Conservation (phyloP, 768 basidiomycete genomes). For the Lentinula guzmanii region DNA sequence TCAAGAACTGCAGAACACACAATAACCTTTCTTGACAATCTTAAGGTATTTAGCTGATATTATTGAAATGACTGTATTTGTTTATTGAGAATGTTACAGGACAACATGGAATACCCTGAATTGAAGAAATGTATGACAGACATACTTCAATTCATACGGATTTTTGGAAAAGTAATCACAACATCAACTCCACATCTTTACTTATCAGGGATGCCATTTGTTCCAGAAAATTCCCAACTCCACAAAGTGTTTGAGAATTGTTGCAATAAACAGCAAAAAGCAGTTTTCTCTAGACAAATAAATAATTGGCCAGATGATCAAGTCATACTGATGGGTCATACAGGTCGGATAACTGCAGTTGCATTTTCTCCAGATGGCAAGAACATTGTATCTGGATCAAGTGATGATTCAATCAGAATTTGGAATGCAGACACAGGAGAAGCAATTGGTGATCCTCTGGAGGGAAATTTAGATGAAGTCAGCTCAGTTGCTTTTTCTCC, state of each 20-base stretch:
- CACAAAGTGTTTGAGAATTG: too few species aligned
- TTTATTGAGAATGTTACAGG: neutral
- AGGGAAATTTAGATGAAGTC: too few species aligned
- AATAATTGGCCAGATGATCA: too few species aligned
- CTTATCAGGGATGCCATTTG: too few species aligned
- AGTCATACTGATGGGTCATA: too few species aligned
- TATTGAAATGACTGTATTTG: neutral
- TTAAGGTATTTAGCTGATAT: neutral
- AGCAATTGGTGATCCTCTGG: too few species aligned
- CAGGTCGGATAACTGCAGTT: neutral
- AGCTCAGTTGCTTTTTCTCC: too few species aligned
- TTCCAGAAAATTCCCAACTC: too few species aligned
- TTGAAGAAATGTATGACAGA: neutral
- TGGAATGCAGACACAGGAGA: neutral
- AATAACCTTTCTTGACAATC: neutral
- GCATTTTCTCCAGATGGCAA: neutral
- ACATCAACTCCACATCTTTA: too few species aligned
- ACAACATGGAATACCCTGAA: neutral
- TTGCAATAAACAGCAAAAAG: too few species aligned
- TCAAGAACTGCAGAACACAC: neutral
- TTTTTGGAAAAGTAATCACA: neutral
- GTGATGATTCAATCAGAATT: neutral
- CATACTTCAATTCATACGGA: neutral
- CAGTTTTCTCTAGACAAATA: too few species aligned
- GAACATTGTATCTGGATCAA: neutral